These are phyloP conservation scores for Mycena latifolia DNA, from an alignment of 768 basidiomycete genomes.

Conservation along the genomic window DNA sequence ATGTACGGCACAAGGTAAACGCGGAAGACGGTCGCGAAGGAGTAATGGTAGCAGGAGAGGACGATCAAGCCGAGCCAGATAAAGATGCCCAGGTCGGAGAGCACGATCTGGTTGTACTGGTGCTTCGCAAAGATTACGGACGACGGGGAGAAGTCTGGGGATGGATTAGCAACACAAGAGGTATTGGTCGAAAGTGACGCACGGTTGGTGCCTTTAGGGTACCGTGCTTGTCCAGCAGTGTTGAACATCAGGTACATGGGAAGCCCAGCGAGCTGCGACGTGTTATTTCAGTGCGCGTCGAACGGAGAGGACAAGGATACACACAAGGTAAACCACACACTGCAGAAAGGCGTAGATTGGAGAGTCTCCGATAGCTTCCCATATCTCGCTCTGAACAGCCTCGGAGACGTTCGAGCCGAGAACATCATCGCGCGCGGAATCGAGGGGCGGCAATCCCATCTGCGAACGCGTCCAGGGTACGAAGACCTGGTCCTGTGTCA, in stretches of 20 bases:
- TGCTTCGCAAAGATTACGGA: conserved; percentile 86
- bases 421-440: conserved; percentile 73
- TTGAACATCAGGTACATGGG: conserved; percentile 86
- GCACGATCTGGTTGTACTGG: conserved; percentile 80
- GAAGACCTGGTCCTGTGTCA: conserved; percentile 96
- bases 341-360: conserved; percentile 76
- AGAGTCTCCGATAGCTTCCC: conserved; percentile 92
- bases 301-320: conserved; percentile 36
- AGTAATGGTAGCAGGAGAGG: conserved; percentile 67
- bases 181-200: conserved; percentile 43
- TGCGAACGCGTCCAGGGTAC: conserved; percentile 90
- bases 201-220: conserved; percentile 88
- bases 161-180: conserved; percentile 8
- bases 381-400: conserved; percentile 78
- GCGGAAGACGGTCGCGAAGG: conserved; percentile 80
- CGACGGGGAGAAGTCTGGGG: conserved; percentile 79
- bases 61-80: conserved; percentile 75
- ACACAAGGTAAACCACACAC: conserved; percentile 70
- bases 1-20: conserved; percentile 71
- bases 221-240: conserved; percentile 87
- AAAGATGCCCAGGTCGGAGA: conserved; percentile 87
- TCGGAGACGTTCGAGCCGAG: conserved; percentile 74
- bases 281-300: conserved; percentile 2
- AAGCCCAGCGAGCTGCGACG: conserved; percentile 80
- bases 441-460: conserved; percentile 71